A percentile compares a stretch with the other conserved stretches of the same genome.
Conservation (phyloP, 2,329 filamentous ascomycete species). For the Kalaharituber pfeilii region DNA sequence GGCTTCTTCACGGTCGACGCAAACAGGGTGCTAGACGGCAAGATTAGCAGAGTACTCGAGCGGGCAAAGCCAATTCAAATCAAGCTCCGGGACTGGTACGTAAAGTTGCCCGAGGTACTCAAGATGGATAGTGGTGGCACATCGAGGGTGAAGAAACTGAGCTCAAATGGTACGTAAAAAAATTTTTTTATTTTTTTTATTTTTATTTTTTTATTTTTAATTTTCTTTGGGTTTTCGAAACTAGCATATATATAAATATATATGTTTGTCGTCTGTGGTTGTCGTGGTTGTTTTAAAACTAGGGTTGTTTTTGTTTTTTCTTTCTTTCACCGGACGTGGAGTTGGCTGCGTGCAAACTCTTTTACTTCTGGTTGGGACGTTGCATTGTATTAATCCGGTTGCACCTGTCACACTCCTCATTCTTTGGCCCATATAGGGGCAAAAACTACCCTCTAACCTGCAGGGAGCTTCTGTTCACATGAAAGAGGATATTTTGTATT, state of each 20-base stretch:
- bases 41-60: conserved; percentile 29
- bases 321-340: no score
- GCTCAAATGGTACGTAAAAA: conserved; percentile 35
- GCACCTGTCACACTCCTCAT: no score
- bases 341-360: no score
- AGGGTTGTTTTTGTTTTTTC: no score
- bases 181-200: conserved; percentile 8
- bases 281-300: no score
- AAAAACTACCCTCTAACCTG: no score
- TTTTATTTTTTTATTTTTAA: conserved; percentile 2
- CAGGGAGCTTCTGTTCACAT: background rate
- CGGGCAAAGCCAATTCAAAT: conserved; percentile 35
- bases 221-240: conserved; percentile 9
- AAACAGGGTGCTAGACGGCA: conserved; percentile 11
- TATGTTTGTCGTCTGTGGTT: no score
- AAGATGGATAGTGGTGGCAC: conserved; percentile 31
- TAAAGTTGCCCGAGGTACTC: conserved; percentile 31
- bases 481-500: no score
- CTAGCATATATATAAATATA: no score
- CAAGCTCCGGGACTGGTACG: conserved; percentile 34
- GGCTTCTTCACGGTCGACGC: conserved; percentile 32
- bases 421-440: no score
- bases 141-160: conserved; percentile 29
- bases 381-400: no score
- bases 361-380: no score